phyloP scores from a whole-genome alignment of 228 moss, liverwort and hornwort species.

The Sphagnum fallax region DNA sequence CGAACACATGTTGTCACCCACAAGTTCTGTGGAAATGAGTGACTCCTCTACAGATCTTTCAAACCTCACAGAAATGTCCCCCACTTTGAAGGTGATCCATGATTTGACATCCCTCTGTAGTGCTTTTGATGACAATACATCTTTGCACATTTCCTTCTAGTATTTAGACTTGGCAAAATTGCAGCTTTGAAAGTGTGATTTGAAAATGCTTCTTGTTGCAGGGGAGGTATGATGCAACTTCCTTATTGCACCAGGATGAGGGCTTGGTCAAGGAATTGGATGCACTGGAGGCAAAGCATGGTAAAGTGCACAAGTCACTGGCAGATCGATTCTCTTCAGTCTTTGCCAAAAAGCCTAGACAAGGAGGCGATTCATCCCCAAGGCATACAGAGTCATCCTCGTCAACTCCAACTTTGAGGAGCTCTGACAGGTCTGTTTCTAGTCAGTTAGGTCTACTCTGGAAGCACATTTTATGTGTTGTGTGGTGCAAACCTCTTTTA shows the following conservation, averaged over 20 bases:
- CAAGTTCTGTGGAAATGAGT: conserved; percentile 34
- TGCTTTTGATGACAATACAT: too few species aligned
- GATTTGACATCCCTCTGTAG: too few species aligned
- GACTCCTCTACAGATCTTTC: conserved; percentile 16
- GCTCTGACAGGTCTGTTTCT: conserved; percentile 19
- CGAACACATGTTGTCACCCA: conserved; percentile 15
- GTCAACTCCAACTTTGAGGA: conserved; percentile 21
- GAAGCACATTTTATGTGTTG: not conserved
- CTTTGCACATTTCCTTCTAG: too few species aligned
- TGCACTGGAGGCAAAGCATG: conserved; percentile 25
- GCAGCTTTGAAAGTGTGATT: not conserved
- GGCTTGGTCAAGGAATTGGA: conserved; percentile 33
- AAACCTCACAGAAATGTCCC: conserved; percentile 9
- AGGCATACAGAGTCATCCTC: conserved; percentile 23
- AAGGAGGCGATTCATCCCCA: conserved; percentile 11
- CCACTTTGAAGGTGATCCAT: too few species aligned
- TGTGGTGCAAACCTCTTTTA: not conserved
- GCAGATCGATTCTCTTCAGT: conserved; percentile 53
- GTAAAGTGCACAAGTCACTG: conserved; percentile 29
- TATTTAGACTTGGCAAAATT: too few species aligned
- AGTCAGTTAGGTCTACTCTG: not conserved
- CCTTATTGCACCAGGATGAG: conserved; percentile 22
- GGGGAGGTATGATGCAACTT: conserved; percentile 19
- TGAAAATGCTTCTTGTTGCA: conserved; percentile 1
- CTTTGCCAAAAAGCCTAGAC: conserved; percentile 42